Evolutionary conservation across 2,329 filamentous ascomycete genomes (phyloP).

Genomic region (Plenodomus biglobosus): DNA sequence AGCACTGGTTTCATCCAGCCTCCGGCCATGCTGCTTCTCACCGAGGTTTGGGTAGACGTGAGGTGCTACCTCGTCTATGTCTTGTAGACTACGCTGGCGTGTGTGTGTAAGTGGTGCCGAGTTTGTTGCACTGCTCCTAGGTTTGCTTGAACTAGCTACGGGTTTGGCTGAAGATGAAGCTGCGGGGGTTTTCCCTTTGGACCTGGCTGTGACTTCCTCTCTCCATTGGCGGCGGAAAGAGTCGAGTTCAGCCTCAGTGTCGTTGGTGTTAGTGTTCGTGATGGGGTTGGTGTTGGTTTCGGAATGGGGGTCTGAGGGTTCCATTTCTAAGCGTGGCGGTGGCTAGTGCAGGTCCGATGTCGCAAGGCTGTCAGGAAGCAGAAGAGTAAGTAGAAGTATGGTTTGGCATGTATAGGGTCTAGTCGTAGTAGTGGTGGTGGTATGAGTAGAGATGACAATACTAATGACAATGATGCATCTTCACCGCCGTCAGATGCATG

Average conservation of each 20-base stretch:
- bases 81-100: slow-evolving; percentile 33
- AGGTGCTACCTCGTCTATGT: slow-evolving; percentile 46
- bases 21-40: slow-evolving; percentile 49
- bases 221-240: slow-evolving; percentile 84
- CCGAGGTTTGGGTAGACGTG: slow-evolving; percentile 50
- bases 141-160: slow-evolving; percentile 20
- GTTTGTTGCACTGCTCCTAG: slow-evolving; percentile 31
- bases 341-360: slow-evolving; percentile 34
- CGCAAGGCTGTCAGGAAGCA: slow-evolving; percentile 17
- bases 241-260: slow-evolving; percentile 69
- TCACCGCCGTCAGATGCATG: no score
- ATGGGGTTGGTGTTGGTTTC: no score
- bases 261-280: slow-evolving; percentile 17
- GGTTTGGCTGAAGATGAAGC: slow-evolving; percentile 12
- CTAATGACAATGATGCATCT: no score
- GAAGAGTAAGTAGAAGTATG: neutral
- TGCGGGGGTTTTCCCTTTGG: slow-evolving; percentile 36
- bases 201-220: slow-evolving; percentile 68
- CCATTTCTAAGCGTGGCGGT: slow-evolving; percentile 24
- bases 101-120: slow-evolving; percentile 23
- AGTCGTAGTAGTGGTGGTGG: no score
- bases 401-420: no score
- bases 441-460: no score
- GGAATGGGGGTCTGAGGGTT: slow-evolving; percentile 14
- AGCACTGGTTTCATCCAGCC: slow-evolving; percentile 48